Percentiles rank a stretch among this genome's conserved stretches.
Evolutionary conservation across 1,284 basidiomycete species (phyloP).

Genomic region (Ceraceosorus guamensis): DNA sequence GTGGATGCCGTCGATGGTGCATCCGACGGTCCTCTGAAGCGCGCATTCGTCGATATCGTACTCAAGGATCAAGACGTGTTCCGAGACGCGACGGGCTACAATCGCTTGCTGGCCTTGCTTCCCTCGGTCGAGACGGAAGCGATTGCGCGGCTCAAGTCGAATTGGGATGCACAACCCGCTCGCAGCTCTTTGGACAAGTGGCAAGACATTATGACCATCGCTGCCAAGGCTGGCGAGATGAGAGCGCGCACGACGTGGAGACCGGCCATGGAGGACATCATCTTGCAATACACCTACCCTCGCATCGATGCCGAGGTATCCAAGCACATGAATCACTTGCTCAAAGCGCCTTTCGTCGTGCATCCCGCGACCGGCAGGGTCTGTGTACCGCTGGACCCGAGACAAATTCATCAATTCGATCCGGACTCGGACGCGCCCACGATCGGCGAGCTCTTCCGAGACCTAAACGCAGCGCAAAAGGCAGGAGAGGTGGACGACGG

Average conservation of each 20-base stretch:
- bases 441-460: conserved; percentile 69
- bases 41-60: conserved; percentile 63
- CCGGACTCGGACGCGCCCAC: conserved; percentile 73
- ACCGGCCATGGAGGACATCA: conserved; percentile 63
- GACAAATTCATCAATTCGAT: conserved; percentile 71
- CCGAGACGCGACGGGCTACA: conserved; percentile 62
- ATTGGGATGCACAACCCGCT: conserved; percentile 60
- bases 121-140: conserved; percentile 51
- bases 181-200: conserved; percentile 65
- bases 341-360: conserved; percentile 94
- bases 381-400: conserved; percentile 84
- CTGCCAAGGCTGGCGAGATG: conserved; percentile 39
- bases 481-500: conserved; percentile 14
- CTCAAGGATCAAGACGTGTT: conserved; percentile 84
- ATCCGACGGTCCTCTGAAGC: conserved; percentile 53
- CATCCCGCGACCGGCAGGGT: conserved; percentile 93
- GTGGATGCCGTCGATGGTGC: conserved; percentile 39
- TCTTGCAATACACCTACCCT: conserved; percentile 92
- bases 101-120: conserved; percentile 67
- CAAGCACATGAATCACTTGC: conserved; percentile 92
- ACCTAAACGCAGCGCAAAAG: conserved; percentile 55
- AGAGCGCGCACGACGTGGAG: conserved; percentile 35
- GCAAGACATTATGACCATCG: conserved; percentile 57
- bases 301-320: conserved; percentile 94
- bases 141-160: conserved; percentile 51